Percentiles rank a stretch among this genome's conserved stretches.
These are phyloP conservation scores for Westerdykella aurantiaca DNA, from an alignment of 2,329 filamentous ascomycete genomes.

Conservation along the genomic window DNA sequence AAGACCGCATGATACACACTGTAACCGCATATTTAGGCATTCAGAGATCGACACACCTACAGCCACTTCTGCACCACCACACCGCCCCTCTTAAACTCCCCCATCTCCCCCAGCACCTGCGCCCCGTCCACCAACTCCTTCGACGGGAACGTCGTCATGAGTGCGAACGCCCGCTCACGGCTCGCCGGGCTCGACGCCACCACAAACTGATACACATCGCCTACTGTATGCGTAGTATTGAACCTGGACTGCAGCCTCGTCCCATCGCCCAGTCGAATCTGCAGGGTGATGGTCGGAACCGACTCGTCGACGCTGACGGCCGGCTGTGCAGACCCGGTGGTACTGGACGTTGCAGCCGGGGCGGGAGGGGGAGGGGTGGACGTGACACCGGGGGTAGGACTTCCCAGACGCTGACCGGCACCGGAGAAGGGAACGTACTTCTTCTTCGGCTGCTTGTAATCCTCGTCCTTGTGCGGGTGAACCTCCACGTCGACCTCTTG, in stretches of 20 bases:
- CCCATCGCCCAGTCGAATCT: conserved; percentile 73
- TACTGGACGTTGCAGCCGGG: conserved; percentile 25
- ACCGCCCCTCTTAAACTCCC: conserved; percentile 48
- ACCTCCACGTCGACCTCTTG: conserved; percentile 76
- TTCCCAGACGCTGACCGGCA: conserved; percentile 67
- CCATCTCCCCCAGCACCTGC: conserved; percentile 43
- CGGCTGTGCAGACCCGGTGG: conserved; percentile 36
- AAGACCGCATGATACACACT: too few species aligned
- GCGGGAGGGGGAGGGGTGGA: conserved; percentile 28
- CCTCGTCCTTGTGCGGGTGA: conserved; percentile 64
- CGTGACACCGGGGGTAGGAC: conserved; percentile 62
- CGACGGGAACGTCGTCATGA: conserved; percentile 78
- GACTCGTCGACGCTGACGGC: conserved; percentile 56
- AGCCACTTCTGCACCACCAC: conserved; percentile 54
- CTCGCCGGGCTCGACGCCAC: conserved; percentile 56
- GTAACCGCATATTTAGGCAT: too few species aligned
- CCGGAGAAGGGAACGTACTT: conserved; percentile 72
- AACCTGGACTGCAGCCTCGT: conserved; percentile 73
- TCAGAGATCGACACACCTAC: conserved; percentile 9
- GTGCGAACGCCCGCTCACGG: conserved; percentile 58
- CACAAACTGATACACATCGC: conserved; percentile 72
- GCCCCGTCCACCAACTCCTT: conserved; percentile 69
- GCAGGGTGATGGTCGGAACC: conserved; percentile 63
- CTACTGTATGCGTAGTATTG: conserved; percentile 72
- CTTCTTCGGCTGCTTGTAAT: conserved; percentile 67